Evolutionary conservation across 23 red algal genomes (phyloP).

Genomic region (Porphyridium purpureum): DNA sequence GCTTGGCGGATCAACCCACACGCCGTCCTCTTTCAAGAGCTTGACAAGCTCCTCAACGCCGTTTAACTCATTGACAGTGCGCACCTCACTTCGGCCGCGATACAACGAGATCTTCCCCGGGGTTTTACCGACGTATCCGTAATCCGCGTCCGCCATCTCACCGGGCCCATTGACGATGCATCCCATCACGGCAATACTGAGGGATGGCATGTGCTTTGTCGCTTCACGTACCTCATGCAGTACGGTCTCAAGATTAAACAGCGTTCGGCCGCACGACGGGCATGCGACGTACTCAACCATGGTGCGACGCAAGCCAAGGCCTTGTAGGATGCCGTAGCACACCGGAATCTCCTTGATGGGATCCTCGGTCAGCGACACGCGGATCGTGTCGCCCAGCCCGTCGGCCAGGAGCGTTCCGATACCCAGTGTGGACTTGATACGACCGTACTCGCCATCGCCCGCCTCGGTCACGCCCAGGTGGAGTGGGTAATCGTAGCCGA

Average conservation of each 20-base stretch:
- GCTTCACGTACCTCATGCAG: conserved; percentile 92
- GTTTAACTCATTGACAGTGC: conserved; percentile 47
- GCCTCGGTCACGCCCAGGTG: conserved; percentile 99
- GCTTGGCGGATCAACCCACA: conserved; percentile 88
- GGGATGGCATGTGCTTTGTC: conserved; percentile 92
- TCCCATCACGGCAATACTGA: conserved; percentile 97
- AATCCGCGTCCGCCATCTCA: conserved; percentile 99
- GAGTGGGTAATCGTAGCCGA: conserved; percentile 71
- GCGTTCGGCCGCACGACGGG: conserved; percentile 85
- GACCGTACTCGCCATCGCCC: conserved; percentile 97
- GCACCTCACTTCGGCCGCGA: conserved; percentile 80
- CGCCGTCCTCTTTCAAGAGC: conserved; percentile 86
- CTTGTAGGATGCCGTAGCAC: conserved; percentile 96
- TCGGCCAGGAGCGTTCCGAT: conserved; percentile 93
- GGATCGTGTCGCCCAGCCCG: conserved; percentile 93
- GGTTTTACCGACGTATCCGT: conserved; percentile 92
- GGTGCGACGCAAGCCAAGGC: conserved; percentile 65
- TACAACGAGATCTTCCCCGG: conserved; percentile 81
- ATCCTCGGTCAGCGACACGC: conserved; percentile 88
- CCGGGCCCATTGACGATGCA: conserved; percentile 99
- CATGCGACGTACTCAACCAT: conserved; percentile 99
- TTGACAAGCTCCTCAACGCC: conserved; percentile 81
- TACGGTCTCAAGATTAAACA: conserved; percentile 92
- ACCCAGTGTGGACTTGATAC: conserved; percentile 90
- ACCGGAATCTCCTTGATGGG: conserved; percentile 97